phyloP scores from a whole-genome alignment of 306 rosid genomes.

The Prunus davidiana region DNA sequence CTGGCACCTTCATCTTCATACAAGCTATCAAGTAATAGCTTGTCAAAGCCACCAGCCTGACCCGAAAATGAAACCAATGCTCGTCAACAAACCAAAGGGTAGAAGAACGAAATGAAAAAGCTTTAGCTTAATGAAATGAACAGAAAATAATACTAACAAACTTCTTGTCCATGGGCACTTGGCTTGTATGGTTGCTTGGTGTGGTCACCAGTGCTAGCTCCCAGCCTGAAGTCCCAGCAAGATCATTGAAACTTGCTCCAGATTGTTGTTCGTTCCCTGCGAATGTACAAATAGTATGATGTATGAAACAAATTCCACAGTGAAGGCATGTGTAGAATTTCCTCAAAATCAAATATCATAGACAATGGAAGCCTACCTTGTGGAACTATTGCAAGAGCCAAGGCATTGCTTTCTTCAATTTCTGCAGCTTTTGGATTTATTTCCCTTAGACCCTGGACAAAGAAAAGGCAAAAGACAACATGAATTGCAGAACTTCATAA shows the following conservation, averaged over 20 bases:
- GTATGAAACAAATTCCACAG: background rate
- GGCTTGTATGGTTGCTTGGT: conserved; percentile 59
- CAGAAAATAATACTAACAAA: conserved; percentile 54
- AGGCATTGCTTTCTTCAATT: conserved; percentile 76
- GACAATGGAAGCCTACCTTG: conserved; percentile 43
- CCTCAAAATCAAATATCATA: conserved; percentile 14
- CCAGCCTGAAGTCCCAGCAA: conserved; percentile 80
- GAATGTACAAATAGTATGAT: conserved; percentile 8
- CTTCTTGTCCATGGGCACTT: conserved; percentile 26
- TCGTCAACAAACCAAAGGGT: background rate
- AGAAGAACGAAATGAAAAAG: conserved; percentile 3
- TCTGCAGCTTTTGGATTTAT: conserved; percentile 69
- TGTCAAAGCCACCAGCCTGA: conserved; percentile 95
- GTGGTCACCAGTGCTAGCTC: conserved; percentile 81
- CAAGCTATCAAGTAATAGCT: conserved; percentile 80
- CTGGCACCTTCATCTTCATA: conserved; percentile 82
- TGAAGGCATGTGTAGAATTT: conserved; percentile 2
- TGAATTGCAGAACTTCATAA: background rate
- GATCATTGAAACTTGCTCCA: conserved; percentile 30
- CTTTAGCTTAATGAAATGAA: background rate
- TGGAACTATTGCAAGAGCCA: conserved; percentile 84
- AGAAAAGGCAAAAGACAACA: background rate
- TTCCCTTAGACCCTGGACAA: conserved; percentile 65
- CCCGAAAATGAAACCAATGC: conserved; percentile 16
- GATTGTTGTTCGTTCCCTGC: conserved; percentile 48